Evolutionary conservation across 202 grass and related monocot species (phyloP), one percentile per base, ranked within the genome.

Genomic region (Panicum hallii): DNA sequence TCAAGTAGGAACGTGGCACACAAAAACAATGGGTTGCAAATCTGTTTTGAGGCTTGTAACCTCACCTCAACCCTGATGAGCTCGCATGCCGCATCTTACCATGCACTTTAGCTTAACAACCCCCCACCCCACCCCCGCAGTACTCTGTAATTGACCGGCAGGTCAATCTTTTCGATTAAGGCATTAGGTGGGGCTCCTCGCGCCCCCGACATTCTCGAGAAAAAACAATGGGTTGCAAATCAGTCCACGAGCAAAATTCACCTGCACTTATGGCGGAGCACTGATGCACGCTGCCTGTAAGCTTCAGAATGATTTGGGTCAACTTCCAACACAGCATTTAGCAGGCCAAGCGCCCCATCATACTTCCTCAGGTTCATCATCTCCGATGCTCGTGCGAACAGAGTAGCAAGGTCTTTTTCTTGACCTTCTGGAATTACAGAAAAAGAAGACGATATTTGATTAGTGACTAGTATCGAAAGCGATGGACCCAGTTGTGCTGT

Each of bases 291-390:
- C 72, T 94, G 93, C 75, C 80, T 79, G 86, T 99, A 92, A 75
- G 96, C 87, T 87, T 99, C 82, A 9, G 90, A 95, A 91, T 93
- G 91, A 72, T 91, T 88, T 63, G 96, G 89, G 65, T 99, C 93
- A 82, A 89, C 74, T 72, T 94, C 89, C 83, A 99, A 62, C 16
- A 88, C 88, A 62, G 89, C 91, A 86, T 90, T 89, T 53, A 99
- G 90, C 55, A 99, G 79, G 82, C 89, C 91, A 22, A 94, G 85
- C 41, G 93, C 91, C 16, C 88, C 90, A 67, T 90, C 88, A 56
- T 95, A 95, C 54, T 89, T 92, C 45, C 92, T 99, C 12, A 94
- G 58, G 58, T 86, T 91, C 72, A 94, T 92, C 91, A 94, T 92
- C 64, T 92, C 91, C 13, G 96, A 99, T 1, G 93, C 96, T 86